Percentiles rank a stretch among this genome's conserved stretches.
These are phyloP conservation scores for Vigna hirtella DNA, from an alignment of 306 rosid genomes.

Conservation along the genomic window DNA sequence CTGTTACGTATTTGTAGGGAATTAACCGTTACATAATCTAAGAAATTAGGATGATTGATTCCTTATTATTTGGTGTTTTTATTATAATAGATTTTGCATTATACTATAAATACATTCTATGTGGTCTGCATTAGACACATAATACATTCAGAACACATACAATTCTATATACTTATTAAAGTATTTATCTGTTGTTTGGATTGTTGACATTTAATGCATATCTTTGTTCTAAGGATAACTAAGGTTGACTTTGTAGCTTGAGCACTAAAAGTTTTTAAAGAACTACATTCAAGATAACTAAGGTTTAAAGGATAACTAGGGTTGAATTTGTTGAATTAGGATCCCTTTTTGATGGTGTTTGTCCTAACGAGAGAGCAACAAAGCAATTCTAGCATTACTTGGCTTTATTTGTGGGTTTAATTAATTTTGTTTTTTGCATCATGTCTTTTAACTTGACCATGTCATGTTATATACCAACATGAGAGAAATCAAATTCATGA, in stretches of 20 bases:
- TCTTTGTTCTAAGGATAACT: neutral
- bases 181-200: neutral
- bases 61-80: too few species aligned
- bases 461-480: neutral
- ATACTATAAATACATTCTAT: too few species aligned
- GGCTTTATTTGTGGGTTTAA: neutral
- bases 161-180: neutral
- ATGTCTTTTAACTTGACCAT: neutral
- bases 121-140: too few species aligned
- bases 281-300: neutral
- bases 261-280: neutral
- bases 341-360: neutral
- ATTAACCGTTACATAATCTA: too few species aligned
- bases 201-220: neutral
- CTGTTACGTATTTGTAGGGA: too few species aligned
- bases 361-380: neutral
- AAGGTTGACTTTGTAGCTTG: neutral
- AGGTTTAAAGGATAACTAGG: too few species aligned
- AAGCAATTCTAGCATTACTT: neutral
- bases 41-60: too few species aligned
- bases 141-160: too few species aligned
- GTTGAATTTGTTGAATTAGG: neutral
- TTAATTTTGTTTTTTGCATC: neutral
- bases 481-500: neutral
- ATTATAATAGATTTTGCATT: too few species aligned